These are phyloP conservation scores for Gaertneriomyces semiglobifer DNA, from an alignment of 192 early-diverging fungal species.

Conservation along the genomic window DNA sequence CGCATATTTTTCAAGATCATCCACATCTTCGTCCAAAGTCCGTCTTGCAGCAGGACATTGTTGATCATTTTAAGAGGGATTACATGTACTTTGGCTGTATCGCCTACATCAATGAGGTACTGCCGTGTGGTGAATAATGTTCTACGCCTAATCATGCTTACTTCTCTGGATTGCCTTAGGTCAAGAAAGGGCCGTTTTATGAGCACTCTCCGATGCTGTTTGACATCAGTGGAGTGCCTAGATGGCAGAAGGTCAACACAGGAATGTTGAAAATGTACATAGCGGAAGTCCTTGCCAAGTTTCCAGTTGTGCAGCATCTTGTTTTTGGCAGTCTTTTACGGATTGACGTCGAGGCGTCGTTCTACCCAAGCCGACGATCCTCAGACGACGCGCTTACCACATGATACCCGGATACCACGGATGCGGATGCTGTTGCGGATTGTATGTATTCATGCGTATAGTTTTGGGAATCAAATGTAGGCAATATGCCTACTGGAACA, in stretches of 20 bases:
- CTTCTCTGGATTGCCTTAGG: constrained; percentile 18
- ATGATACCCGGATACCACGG: no score
- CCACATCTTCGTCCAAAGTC: constrained; percentile 67
- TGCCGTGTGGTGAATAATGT: background rate
- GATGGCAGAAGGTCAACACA: constrained; percentile 70
- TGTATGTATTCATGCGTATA: no score
- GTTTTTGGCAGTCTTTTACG: constrained; percentile 64
- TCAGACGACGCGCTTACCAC: no score
- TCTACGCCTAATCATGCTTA: background rate
- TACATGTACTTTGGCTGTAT: constrained; percentile 88
- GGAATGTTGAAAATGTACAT: constrained; percentile 76
- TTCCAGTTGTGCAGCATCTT: constrained; percentile 79
- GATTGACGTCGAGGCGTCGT: constrained; percentile 29
- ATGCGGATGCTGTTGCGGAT: no score
- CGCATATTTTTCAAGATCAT: constrained; percentile 46
- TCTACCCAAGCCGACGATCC: no score
- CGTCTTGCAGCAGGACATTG: constrained; percentile 59
- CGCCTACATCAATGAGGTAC: constrained; percentile 64
- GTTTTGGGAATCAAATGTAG: no score
- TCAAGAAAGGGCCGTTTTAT: constrained; percentile 69
- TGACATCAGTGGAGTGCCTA: constrained; percentile 70
- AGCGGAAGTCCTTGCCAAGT: constrained; percentile 69
- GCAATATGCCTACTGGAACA: no score
- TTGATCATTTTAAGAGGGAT: constrained; percentile 60
- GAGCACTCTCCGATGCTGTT: constrained; percentile 76